A percentile compares a stretch with the other conserved stretches of the same genome.
These are phyloP conservation scores for Gaultheria prostrata DNA, from an alignment of 148 eudicot genomes.

Conservation along the genomic window DNA sequence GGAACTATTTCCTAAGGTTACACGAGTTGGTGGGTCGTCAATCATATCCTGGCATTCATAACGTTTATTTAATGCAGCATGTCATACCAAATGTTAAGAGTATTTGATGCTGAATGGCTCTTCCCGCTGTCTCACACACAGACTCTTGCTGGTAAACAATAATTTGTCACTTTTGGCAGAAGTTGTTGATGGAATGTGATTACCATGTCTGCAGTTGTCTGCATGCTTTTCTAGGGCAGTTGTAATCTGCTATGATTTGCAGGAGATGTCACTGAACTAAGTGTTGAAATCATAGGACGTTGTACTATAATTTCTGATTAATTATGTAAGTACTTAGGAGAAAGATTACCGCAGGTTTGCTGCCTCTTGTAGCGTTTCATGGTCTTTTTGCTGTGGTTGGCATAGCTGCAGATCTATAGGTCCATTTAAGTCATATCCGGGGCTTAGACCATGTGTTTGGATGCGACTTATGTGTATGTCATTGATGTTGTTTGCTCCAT, in stretches of 20 bases:
- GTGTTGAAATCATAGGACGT: not conserved
- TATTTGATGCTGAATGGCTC: not conserved
- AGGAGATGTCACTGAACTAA: constrained; percentile 8
- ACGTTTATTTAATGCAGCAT: not conserved
- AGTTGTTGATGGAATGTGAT: not conserved
- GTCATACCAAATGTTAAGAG: not conserved
- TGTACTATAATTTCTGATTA: not conserved
- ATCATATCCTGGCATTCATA: not conserved
- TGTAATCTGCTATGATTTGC: constrained; percentile 40
- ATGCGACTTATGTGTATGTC: constrained; percentile 20
- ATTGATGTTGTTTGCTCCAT: constrained; percentile 19
- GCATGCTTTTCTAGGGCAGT: constrained; percentile 24
- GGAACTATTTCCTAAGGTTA: not conserved
- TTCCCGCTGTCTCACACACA: not conserved
- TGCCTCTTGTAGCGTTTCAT: constrained; percentile 1
- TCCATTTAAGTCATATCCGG: constrained; percentile 22
- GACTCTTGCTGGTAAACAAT: not conserved
- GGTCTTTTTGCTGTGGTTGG: constrained; percentile 36
- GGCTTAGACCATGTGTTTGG: constrained; percentile 19
- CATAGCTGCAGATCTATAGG: constrained; percentile 42
- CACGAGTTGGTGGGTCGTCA: not conserved
- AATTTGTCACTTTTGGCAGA: not conserved
- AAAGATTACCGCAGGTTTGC: not conserved
- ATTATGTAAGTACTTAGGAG: not conserved
- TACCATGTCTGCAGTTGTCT: not conserved